Base-by-base conservation (phyloP, 2,329 filamentous ascomycete species). In the Boeremia lycopersici region DNA sequence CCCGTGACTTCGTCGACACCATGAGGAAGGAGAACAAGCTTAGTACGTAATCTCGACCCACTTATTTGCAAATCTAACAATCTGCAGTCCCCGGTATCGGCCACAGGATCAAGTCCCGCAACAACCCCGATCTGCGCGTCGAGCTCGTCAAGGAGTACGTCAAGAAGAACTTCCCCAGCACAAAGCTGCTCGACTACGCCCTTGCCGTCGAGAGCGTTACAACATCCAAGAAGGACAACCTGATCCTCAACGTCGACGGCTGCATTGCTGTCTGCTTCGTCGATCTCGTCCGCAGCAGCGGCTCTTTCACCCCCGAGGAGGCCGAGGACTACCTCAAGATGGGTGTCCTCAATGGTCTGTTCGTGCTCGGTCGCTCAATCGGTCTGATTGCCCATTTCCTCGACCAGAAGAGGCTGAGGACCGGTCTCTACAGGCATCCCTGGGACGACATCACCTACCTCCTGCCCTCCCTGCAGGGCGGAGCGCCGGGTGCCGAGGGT, bases 1-100 rank as follows among this genome's bases (percentile, higher is more conserved):
- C 95, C 58, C 93, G 95, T 85, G 95, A 99, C 81, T 99, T 99
- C 72, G 95, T 99, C 65, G 95, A 99, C 83, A 90, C 84, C 69
- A 98, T 98, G 93, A 88, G 95, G 80, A 99, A 98, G 85, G 91
- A 95, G 82, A 99, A 99, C 89, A 99, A 98, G 86, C 92, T 99
- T 70, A 98, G 84, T 86, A 81, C 74, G 84, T 81, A 23, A 23
- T 15, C 39, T 15, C 23, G 33, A 28, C 11, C 4, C 13, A 10
- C 12, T 17, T 41, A n/a, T 42, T 15, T 30, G 23, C 46, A 54
- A 23, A 40, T 31, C 65, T 72, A 64, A 71, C 59, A 19, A 19
- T 19, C 19, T 36, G 26, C 57, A 86, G 84, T 99, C 70, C 95
- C 95, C 62, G 95, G 95, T 84, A 99, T 99, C 71, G 95, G 95